Conservation (phyloP, 495 filamentous ascomycete genomes). For the Talaromyces stipitatus region DNA sequence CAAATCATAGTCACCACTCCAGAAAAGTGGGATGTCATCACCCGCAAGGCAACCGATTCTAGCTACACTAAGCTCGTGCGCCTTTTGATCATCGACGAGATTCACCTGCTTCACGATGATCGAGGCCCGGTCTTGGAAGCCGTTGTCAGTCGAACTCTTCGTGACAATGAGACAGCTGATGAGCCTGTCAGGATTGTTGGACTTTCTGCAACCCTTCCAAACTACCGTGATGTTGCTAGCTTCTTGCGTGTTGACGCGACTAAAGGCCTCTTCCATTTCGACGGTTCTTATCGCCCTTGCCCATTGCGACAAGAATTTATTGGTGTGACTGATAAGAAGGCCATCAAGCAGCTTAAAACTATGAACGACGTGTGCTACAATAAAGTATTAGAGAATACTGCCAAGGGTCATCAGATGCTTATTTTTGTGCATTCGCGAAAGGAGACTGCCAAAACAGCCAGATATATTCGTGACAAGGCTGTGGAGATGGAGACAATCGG, state of each 20-base stretch:
- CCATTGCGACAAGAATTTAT: constrained; percentile 96
- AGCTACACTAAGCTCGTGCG: constrained; percentile 96
- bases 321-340: constrained; percentile 94
- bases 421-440: constrained; percentile 98
- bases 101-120: constrained; percentile 95
- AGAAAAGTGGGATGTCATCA: constrained; percentile 98
- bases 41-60: constrained; percentile 91
- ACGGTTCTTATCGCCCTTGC: constrained; percentile 88
- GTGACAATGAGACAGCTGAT: constrained; percentile 85
- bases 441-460: constrained; percentile 95
- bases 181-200: constrained; percentile 87
- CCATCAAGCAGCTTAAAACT: constrained; percentile 96
- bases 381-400: constrained; percentile 81
- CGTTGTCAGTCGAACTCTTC: constrained; percentile 90
- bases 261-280: constrained; percentile 91
- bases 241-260: constrained; percentile 86
- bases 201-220: constrained; percentile 89
- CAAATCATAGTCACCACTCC: constrained; percentile 99
- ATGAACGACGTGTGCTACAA: constrained; percentile 99
- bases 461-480: constrained; percentile 92
- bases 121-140: constrained; percentile 95
- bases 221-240: constrained; percentile 92
- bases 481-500: constrained; percentile 94
- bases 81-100: constrained; percentile 94
- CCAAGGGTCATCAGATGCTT: constrained; percentile 64